A percentile compares a stretch with the other conserved stretches of the same genome.
Evolutionary conservation across 345 rosid species (phyloP).

Genomic region (Populus nigra): DNA sequence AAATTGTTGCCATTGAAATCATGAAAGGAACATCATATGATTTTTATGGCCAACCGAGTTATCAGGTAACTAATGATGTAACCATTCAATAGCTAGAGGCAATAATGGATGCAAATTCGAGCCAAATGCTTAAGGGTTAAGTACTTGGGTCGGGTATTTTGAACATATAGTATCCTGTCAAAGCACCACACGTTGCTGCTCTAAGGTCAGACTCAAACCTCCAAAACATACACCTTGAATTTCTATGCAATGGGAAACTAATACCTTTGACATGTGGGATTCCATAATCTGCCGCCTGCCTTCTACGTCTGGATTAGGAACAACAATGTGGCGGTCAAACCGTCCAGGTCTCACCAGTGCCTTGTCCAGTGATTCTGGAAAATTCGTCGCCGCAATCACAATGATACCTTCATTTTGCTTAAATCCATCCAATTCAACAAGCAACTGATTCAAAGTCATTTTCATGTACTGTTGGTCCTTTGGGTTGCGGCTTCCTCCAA

Average conservation of each 20-base stretch:
- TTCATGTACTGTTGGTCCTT: conserved; percentile 93
- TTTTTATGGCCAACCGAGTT: neutral
- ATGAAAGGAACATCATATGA: neutral
- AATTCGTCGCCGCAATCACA: conserved; percentile 92
- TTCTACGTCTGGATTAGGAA: conserved; percentile 96
- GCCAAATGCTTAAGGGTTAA: neutral
- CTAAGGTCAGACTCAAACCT: neutral
- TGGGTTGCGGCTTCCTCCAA: conserved; percentile 93
- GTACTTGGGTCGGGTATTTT: neutral
- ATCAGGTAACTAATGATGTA: neutral
- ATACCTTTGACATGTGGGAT: conserved; percentile 96
- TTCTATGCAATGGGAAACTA: conserved; percentile 1
- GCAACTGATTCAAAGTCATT: conserved; percentile 95
- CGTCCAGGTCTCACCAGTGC: conserved; percentile 97
- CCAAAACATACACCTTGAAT: neutral
- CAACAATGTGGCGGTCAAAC: conserved; percentile 87
- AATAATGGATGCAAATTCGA: neutral
- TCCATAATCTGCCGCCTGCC: conserved; percentile 96
- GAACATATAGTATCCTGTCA: neutral
- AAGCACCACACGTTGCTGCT: conserved; percentile 2
- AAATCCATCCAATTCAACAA: conserved; percentile 96
- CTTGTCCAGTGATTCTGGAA: conserved; percentile 90
- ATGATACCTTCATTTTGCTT: conserved; percentile 97
- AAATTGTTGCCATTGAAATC: neutral
- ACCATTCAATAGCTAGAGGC: neutral